Evolutionary conservation across 495 filamentous ascomycete genomes (phyloP).

Genomic region (Amniculicola lignicola): DNA sequence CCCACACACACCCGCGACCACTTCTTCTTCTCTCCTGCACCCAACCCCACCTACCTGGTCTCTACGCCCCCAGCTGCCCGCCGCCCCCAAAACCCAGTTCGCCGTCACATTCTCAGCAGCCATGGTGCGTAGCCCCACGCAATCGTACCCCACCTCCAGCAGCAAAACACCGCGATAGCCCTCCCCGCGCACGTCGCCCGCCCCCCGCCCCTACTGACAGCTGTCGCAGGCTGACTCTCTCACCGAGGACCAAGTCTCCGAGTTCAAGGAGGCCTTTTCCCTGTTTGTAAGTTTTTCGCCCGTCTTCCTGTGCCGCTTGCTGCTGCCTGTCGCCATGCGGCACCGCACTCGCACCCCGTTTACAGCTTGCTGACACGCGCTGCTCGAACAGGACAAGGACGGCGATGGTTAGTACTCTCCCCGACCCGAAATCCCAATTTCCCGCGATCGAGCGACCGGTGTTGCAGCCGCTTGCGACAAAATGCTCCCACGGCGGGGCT

Average conservation of each 20-base stretch:
- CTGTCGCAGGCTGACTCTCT: conserved; percentile 50
- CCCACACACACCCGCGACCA: neutral
- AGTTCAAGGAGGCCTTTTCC: conserved; percentile 99
- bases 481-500: neutral
- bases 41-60: neutral
- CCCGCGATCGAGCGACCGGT: too few relatives aligned
- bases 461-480: neutral
- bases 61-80: neutral
- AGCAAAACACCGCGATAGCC: conserved; percentile 29
- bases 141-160: conserved; percentile 25
- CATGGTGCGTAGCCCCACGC: conserved; percentile 35
- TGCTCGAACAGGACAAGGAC: conserved; percentile 82
- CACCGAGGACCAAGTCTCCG: conserved; percentile 98
- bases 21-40: neutral
- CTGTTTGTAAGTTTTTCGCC: conserved; percentile 78
- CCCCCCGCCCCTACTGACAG: conserved; percentile 9
- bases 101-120: conserved; percentile 2
- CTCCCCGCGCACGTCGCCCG: neutral
- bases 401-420: conserved; percentile 83
- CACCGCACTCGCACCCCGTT: neutral
- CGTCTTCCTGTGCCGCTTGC: neutral
- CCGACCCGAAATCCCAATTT: too few relatives aligned
- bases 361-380: conserved; percentile 22
- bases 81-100: neutral
- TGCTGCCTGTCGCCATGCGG: conserved; percentile 29